A percentile compares a stretch with the other conserved stretches of the same genome.
These are phyloP conservation scores for Lycium ferocissimum DNA, from an alignment of 257 asterid genomes.

Conservation along the genomic window DNA sequence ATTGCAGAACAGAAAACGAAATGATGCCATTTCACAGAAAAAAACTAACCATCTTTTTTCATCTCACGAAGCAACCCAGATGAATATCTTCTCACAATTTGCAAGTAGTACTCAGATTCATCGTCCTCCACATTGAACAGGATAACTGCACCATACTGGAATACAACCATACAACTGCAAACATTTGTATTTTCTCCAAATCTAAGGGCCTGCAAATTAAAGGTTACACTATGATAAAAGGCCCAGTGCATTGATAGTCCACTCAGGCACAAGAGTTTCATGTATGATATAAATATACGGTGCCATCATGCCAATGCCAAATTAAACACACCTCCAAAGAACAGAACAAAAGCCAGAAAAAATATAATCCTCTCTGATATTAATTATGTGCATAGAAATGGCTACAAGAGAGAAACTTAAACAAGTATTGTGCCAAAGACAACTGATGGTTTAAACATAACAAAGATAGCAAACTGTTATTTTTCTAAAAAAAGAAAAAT, in stretches of 20 bases:
- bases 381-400: neutral
- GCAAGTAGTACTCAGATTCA: conserved; percentile 76
- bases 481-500: neutral
- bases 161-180: conserved; percentile 79
- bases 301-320: neutral
- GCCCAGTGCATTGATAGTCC: conserved; percentile 25
- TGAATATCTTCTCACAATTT: conserved; percentile 73
- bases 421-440: neutral
- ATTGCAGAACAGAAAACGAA: neutral
- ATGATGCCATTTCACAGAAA: neutral
- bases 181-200: conserved; percentile 46
- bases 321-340: neutral
- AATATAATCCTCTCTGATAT: neutral
- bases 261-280: conserved; percentile 6
- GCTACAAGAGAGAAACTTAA: neutral
- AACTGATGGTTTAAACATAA: neutral
- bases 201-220: conserved; percentile 54
- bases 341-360: neutral
- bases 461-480: neutral
- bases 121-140: conserved; percentile 89
- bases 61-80: conserved; percentile 87
- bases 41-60: conserved; percentile 81
- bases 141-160: conserved; percentile 90
- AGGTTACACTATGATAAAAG: conserved; percentile 32
- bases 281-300: conserved; percentile 4